Percentiles rank a stretch among this genome's conserved stretches.
Evolutionary conservation across 805 yeast species (phyloP).

Genomic region (Huiozyma naganishii): DNA sequence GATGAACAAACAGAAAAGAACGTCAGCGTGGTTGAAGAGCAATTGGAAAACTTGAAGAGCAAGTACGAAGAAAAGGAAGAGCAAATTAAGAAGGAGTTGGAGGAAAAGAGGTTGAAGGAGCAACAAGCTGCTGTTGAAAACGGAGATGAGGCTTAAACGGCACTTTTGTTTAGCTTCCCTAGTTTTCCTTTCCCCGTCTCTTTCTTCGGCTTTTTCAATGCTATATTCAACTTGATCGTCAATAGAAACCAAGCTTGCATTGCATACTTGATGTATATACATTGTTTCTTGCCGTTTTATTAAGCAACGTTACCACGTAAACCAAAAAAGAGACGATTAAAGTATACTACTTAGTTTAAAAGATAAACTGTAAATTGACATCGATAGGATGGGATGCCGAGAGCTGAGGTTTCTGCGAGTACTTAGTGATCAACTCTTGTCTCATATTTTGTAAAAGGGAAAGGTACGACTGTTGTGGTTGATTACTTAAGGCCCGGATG

Average conservation of each 20-base stretch:
- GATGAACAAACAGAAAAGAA: slow-evolving; percentile 71
- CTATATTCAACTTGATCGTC: neutral
- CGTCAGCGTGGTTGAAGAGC: slow-evolving; percentile 65
- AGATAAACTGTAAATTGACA: slow-evolving; percentile 39
- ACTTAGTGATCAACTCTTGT: slow-evolving; percentile 46
- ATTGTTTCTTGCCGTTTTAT: too few species aligned
- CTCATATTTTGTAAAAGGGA: slow-evolving; percentile 65
- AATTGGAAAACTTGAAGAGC: slow-evolving; percentile 57
- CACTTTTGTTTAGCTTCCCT: neutral
- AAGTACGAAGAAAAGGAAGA: slow-evolving; percentile 38
- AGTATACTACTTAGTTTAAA: slow-evolving; percentile 16
- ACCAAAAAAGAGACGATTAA: too few species aligned
- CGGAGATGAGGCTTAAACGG: neutral
- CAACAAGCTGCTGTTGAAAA: slow-evolving; percentile 12
- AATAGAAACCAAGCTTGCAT: too few species aligned
- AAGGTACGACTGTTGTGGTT: slow-evolving; percentile 58
- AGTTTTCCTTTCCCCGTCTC: neutral
- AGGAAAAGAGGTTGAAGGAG: slow-evolving; percentile 24
- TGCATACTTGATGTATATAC: too few species aligned
- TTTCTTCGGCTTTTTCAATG: neutral
- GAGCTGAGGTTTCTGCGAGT: slow-evolving; percentile 75
- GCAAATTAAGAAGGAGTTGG: slow-evolving; percentile 23
- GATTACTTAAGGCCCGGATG: slow-evolving; percentile 46
- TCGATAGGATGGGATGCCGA: slow-evolving; percentile 78
- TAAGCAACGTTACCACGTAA: too few species aligned